Base-by-base conservation (phyloP, 1,284 basidiomycete species). In the Leccinum olivaceoglutinosum region DNA sequence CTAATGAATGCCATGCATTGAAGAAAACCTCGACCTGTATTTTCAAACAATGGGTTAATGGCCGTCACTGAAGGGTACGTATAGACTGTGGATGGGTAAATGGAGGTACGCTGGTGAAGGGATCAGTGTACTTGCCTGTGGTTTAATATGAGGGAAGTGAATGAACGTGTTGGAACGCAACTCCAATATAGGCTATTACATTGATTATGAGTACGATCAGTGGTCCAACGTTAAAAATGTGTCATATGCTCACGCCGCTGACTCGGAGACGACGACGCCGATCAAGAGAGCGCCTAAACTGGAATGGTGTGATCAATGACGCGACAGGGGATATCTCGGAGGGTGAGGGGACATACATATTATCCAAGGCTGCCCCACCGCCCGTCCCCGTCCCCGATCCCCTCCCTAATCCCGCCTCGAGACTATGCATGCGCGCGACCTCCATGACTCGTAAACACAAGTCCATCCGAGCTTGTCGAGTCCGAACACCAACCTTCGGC, bases 401-500 rank as follows among this genome's bases (percentile, higher is more conserved):
- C 11, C 11, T 51, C 21, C 49, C 49, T 7, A 51, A 51, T 12
- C 21, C 49, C 8, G 71, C 70, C 62, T 85, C 85, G 12, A 79
- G 75, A 67, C 80, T 86, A 41, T 88, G 81, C 67, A 85, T 71
- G 2, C 90, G 82, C 38, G 88, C 82, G 6, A 92, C 79, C 70
- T 93, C 90, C 58, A 93, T 81, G 2, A 85, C 87, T 38, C 81
- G 82, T 36, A 93, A 77, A 54, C 89, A 75, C 55, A 86, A 73
- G 64, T 92, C 89, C 81, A 92, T 87, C 44, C 90, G 81, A 5
- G 80, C 78, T 67, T 91, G 87, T n/a, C 90, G 82, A 11, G 72
- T 74, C 21, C 83, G 81, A 29, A 86, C 74, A 8, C 89, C 88
- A 18, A 92, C 70, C 51, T 81, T 80, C 1, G 84, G 82, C 1